Evolutionary conservation across 257 asterid genomes (phyloP).

Genomic region (Oldenlandia corymbosa): DNA sequence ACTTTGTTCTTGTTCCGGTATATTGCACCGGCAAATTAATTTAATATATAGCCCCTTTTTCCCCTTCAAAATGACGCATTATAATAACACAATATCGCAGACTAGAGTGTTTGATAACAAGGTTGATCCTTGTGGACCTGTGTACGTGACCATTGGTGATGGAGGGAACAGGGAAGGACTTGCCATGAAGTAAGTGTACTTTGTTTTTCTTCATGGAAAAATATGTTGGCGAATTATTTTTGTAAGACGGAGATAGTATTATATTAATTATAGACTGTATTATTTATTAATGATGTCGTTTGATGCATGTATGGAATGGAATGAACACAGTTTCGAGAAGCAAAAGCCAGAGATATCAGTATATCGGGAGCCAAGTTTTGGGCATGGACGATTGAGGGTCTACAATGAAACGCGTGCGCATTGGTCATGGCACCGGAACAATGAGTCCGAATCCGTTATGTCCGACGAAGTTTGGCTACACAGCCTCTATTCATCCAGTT

Average conservation of each 20-base stretch:
- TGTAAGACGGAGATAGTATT: no score
- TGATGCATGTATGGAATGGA: no score
- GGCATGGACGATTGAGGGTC: slow-evolving; percentile 68
- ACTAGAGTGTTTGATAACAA: slow-evolving; percentile 60
- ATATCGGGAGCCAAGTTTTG: slow-evolving; percentile 70
- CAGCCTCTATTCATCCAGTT: slow-evolving; percentile 36
- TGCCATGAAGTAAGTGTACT: slow-evolving; percentile 50
- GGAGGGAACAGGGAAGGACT: slow-evolving; percentile 97
- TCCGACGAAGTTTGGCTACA: slow-evolving; percentile 62
- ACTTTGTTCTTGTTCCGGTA: no score
- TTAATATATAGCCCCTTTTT: no score
- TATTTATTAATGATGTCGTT: no score
- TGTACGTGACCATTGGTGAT: slow-evolving; percentile 74
- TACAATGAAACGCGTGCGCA: slow-evolving; percentile 56
- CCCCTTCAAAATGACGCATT: no score
- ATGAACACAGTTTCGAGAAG: slow-evolving; percentile 50
- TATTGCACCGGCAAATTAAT: no score
- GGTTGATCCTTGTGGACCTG: slow-evolving; percentile 62
- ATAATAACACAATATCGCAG: no score
- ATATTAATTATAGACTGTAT: no score
- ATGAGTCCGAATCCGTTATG: slow-evolving; percentile 25
- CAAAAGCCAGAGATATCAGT: slow-evolving; percentile 57
- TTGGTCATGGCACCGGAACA: slow-evolving; percentile 86
- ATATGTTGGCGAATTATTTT: no score
- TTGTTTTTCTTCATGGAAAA: no score